Evolutionary conservation across 1,284 basidiomycete genomes (phyloP).

Genomic region (Leccinum laetum): DNA sequence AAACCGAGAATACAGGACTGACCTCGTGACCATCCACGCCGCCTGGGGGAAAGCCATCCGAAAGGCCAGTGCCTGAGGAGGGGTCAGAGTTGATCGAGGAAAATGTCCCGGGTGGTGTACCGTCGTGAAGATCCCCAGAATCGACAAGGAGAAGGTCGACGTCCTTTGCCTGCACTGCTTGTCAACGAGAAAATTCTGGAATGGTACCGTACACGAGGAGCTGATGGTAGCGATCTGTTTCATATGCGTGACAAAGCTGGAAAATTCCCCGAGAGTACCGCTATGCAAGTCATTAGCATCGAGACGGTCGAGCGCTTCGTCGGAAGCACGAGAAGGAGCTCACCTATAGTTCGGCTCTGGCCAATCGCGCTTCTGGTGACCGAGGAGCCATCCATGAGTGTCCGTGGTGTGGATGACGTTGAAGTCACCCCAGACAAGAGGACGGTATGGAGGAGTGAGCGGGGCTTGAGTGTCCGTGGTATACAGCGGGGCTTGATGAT

Average conservation of each 20-base stretch:
- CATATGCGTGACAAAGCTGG: conserved; percentile 83
- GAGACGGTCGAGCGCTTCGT: neutral
- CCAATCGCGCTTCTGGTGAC: conserved; percentile 68
- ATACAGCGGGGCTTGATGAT: conserved; percentile 37
- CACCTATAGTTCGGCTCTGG: conserved; percentile 78
- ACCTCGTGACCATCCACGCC: conserved; percentile 76
- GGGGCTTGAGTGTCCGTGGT: conserved; percentile 24
- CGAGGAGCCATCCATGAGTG: conserved; percentile 79
- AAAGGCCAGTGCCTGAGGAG: conserved; percentile 59
- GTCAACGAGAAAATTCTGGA: conserved; percentile 1
- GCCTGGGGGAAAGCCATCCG: conserved; percentile 72
- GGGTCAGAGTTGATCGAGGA: neutral
- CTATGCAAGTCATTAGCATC: conserved; percentile 29
- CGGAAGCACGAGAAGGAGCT: conserved; percentile 4
- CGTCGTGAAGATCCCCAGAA: conserved; percentile 82
- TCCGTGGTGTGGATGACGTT: conserved; percentile 54
- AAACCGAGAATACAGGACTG: neutral
- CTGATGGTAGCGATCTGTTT: conserved; percentile 63
- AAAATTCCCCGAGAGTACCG: conserved; percentile 80
- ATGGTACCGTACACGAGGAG: conserved; percentile 2
- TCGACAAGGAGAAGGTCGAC: conserved; percentile 74
- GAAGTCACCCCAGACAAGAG: too few relatives aligned
- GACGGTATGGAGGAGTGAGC: too few relatives aligned
- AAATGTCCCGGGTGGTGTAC: conserved; percentile 29
- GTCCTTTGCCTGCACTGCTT: conserved; percentile 48